Conservation (phyloP, 2,329 filamentous ascomycete species). For the Bipolaris sorokiniana region DNA sequence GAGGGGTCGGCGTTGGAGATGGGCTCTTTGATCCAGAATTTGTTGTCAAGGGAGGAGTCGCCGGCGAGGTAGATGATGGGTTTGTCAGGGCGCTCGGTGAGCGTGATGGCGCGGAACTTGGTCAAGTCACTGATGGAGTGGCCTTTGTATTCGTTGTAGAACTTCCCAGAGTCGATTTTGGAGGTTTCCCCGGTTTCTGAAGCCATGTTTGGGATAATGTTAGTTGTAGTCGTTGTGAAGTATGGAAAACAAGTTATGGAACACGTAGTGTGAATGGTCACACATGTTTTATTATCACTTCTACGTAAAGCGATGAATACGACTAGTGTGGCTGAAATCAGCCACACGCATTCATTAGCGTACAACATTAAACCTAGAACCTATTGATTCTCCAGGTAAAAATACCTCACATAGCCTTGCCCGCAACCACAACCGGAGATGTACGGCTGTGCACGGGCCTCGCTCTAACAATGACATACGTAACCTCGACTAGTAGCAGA, state of each 20-base stretch:
- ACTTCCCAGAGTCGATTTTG: slow-evolving; percentile 33
- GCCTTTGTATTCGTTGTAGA: slow-evolving; percentile 46
- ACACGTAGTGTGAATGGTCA: too few relatives aligned
- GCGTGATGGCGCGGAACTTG: slow-evolving; percentile 32
- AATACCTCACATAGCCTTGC: neutral
- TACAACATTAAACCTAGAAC: too few relatives aligned
- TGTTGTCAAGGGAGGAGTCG: slow-evolving; percentile 51
- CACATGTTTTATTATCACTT: neutral
- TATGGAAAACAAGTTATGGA: neutral
- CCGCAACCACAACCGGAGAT: neutral
- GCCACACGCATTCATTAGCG: too few relatives aligned
- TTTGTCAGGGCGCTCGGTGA: slow-evolving; percentile 29
- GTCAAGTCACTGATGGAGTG: slow-evolving; percentile 42
- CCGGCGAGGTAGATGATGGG: slow-evolving; percentile 48
- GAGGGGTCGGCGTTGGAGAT: slow-evolving; percentile 3
- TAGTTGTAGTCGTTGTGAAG: neutral
- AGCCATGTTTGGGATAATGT: neutral
- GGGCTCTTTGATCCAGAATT: slow-evolving; percentile 41
- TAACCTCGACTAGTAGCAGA: neutral
- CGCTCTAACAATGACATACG: slow-evolving; percentile 8
- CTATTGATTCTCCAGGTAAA: neutral
- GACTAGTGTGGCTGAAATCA: too few relatives aligned
- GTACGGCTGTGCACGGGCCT: neutral
- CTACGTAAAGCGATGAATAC: too few relatives aligned
- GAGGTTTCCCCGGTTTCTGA: neutral